These are phyloP conservation scores for Nicotiana noctiflora DNA, from an alignment of 257 asterid species.

Conservation along the genomic window DNA sequence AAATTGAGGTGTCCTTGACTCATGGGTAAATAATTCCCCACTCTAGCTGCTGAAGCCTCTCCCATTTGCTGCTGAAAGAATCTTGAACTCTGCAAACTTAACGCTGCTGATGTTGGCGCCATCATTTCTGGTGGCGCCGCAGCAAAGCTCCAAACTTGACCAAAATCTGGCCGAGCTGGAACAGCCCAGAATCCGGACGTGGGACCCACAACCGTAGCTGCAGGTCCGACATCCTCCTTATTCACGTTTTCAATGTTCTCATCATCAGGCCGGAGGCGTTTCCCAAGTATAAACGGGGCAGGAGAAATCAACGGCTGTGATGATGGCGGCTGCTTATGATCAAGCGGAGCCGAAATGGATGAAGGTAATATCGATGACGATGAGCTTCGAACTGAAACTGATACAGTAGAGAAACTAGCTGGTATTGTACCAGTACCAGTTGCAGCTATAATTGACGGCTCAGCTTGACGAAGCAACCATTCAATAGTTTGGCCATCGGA, in stretches of 20 bases:
- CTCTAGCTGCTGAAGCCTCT: constrained; percentile 95
- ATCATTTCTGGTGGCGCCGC: constrained; percentile 58
- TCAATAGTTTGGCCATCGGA: constrained; percentile 97
- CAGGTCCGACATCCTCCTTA: constrained; percentile 43
- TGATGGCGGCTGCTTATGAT: constrained; percentile 36
- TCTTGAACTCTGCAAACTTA: constrained; percentile 49
- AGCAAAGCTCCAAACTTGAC: constrained; percentile 94
- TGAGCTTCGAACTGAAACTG: constrained; percentile 13
- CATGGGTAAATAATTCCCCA: constrained; percentile 86
- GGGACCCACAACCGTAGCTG: constrained; percentile 34
- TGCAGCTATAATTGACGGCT: constrained; percentile 92
- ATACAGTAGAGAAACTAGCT: constrained; percentile 59
- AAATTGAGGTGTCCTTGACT: constrained; percentile 93
- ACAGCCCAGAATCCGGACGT: constrained; percentile 82
- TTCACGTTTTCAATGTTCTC: constrained; percentile 18
- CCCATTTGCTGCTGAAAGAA: constrained; percentile 80
- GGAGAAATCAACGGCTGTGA: constrained; percentile 50
- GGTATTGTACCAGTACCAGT: constrained; percentile 97
- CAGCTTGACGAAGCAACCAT: constrained; percentile 98
- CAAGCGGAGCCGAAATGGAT: constrained; percentile 35
- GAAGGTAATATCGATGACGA: constrained; percentile 2
- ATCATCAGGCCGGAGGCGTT: constrained; percentile 68
- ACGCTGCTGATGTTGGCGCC: constrained; percentile 28
- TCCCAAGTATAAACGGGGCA: constrained; percentile 83
- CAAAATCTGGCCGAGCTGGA: constrained; percentile 75